Evolutionary conservation across 257 asterid genomes (phyloP), one percentile per base, ranked within the genome.

Genomic region (Solanum okadae): DNA sequence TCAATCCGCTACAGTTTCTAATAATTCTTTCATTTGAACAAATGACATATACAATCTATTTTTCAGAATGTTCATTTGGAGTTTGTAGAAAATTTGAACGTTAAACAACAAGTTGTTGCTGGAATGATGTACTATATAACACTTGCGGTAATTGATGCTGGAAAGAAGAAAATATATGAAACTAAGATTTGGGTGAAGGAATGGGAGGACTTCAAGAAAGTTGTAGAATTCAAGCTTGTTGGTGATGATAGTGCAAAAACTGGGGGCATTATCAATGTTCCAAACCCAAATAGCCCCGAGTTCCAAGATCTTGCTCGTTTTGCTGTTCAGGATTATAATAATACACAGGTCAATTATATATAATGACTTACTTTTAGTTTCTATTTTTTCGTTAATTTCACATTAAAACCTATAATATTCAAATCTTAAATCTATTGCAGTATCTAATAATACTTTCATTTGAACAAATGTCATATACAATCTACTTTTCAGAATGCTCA

Each of bases 271-370:
- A 35, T 6, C 14, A 16, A 20, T 10, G 49, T 75, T 75, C 29
- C 29, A 35, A 2, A 2, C 10, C 27, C 22, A 61, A 87, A 87
- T 27, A 87, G 22, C 63, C 27, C n/a, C 3, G 79, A 79, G 25
- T 61, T 79, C 3, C 82, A 87, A 6, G 85, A 77, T 5, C 89
- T 87, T n/a, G 89, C 83, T 34, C 89, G 87, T 8, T 87, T 79
- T 44, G 89, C 87, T 38, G 29, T 79, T 49, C 6, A 79, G 3
- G 87, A 87, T 35, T 59, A 87, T 42, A 87, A 87, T 22, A 3
- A 44, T 5, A 79, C 82, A 40, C 34, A 83, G 61, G 61, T 52
- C 3, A 52, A 52, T 52, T 35, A 35, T 34, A 34, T 49, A 49
- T 18, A 52, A 52, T 52, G 23, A 52, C 61, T 5, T 52, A 52